These are phyloP conservation scores for Cerrena zonata DNA, from an alignment of 1,284 basidiomycete species.

Conservation along the genomic window DNA sequence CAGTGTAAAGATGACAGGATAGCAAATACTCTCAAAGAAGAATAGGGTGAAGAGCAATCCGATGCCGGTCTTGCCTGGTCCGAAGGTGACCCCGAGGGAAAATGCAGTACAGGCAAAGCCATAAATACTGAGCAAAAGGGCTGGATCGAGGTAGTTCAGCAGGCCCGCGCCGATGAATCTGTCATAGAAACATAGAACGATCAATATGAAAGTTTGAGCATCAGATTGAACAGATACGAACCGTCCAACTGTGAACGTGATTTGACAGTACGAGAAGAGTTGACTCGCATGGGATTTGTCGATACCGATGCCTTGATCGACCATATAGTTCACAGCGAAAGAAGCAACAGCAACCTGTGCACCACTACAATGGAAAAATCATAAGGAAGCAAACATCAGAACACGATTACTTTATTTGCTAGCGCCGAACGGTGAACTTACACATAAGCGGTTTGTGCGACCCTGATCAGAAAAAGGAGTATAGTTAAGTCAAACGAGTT, in stretches of 20 bases:
- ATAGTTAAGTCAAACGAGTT: neutral
- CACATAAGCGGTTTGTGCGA: constrained; percentile 69
- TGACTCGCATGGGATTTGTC: constrained; percentile 48
- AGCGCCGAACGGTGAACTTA: constrained; percentile 24
- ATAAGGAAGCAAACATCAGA: neutral
- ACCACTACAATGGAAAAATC: constrained; percentile 38
- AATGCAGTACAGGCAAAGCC: constrained; percentile 49
- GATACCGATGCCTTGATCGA: constrained; percentile 59
- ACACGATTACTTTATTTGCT: neutral
- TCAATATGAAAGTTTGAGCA: neutral
- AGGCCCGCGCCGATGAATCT: constrained; percentile 63
- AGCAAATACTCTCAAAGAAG: constrained; percentile 75
- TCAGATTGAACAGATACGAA: constrained; percentile 23
- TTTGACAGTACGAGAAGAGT: constrained; percentile 67
- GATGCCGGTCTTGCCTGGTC: constrained; percentile 52
- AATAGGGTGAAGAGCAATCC: constrained; percentile 64
- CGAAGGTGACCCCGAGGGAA: constrained; percentile 46
- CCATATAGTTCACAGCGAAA: constrained; percentile 67
- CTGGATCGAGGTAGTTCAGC: constrained; percentile 60
- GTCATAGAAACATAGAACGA: neutral
- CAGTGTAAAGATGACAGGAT: constrained; percentile 67
- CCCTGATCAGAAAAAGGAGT: constrained; percentile 30
- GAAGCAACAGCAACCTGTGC: constrained; percentile 71
- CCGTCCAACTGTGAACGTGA: constrained; percentile 67
- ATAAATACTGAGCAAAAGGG: constrained; percentile 55